Conservation (phyloP, 176 grass and related monocot genomes). For the Microstegium vimineum region DNA sequence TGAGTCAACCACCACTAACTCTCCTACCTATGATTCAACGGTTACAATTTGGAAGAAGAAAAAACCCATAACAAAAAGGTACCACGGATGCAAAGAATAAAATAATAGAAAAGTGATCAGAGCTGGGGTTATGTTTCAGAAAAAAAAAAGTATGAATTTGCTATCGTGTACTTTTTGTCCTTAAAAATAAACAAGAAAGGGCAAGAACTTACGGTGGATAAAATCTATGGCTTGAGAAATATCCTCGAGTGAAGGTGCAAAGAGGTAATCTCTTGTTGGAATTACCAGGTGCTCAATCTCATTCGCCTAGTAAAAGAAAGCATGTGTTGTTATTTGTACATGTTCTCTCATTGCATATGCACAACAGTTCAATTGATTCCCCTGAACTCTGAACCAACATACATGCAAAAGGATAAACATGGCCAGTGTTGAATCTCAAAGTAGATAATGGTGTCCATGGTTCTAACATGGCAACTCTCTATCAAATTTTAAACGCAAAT, state of each 20-base stretch:
- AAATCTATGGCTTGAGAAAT: constrained; percentile 86
- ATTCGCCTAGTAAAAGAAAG: constrained; percentile 46
- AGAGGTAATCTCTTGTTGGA: constrained; percentile 93
- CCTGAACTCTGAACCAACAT: constrained; percentile 5
- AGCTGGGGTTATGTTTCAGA: background rate
- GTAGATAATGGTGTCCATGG: background rate
- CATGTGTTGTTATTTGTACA: background rate
- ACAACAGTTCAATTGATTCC: background rate
- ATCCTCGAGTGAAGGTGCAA: constrained; percentile 72
- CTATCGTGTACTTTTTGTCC: background rate
- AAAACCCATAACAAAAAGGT: background rate
- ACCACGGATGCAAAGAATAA: background rate
- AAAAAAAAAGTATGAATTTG: background rate
- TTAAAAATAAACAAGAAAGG: background rate
- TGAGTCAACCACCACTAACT: background rate
- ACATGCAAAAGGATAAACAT: background rate
- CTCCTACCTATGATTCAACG: background rate
- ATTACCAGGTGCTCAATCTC: constrained; percentile 90
- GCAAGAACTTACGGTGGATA: constrained; percentile 69
- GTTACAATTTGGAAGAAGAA: background rate
- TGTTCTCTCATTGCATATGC: background rate
- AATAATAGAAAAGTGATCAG: background rate
- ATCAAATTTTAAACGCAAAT: background rate
- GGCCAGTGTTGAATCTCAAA: background rate
- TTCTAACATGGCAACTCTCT: background rate